phyloP scores from a whole-genome alignment of 371 early-diverging fungal genomes.

The Batkoa obscura region DNA sequence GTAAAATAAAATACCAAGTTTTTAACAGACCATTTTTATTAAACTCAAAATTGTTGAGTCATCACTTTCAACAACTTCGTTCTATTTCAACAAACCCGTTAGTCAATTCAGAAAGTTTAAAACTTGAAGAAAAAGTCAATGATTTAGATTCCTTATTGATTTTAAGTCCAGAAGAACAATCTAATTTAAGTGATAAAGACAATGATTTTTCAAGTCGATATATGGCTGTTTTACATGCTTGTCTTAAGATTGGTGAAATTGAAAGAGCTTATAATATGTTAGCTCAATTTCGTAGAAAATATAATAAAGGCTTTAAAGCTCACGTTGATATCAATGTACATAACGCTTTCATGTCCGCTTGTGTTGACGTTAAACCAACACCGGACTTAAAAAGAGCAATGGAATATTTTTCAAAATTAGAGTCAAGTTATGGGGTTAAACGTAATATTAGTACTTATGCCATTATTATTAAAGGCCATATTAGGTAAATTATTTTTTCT shows the following conservation, averaged over 20 bases:
- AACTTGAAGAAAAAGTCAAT: no score
- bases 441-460: conserved; percentile 55
- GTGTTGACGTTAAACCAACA: conserved; percentile 23
- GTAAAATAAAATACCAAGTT: no score
- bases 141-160: not conserved
- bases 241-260: conserved; percentile 46
- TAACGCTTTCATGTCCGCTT: conserved; percentile 64
- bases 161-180: not conserved
- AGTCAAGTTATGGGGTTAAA: conserved; percentile 21
- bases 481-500: conserved; percentile 24
- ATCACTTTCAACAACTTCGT: no score
- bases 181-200: not conserved
- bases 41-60: no score
- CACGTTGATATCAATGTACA: conserved; percentile 50
- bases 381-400: conserved; percentile 39
- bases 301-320: conserved; percentile 45
- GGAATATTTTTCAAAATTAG: conserved; percentile 51
- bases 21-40: no score
- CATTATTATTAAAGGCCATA: conserved; percentile 44
- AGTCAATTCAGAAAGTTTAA: no score
- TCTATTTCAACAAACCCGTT: no score
- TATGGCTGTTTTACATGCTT: conserved; percentile 51
- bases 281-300: conserved; percentile 33
- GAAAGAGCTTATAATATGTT: conserved; percentile 61
- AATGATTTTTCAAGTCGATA: not conserved